Evolutionary conservation across 371 early-diverging fungal species (phyloP), one percentile per base, ranked within the genome.

Genomic region (Mortierella sp.): DNA sequence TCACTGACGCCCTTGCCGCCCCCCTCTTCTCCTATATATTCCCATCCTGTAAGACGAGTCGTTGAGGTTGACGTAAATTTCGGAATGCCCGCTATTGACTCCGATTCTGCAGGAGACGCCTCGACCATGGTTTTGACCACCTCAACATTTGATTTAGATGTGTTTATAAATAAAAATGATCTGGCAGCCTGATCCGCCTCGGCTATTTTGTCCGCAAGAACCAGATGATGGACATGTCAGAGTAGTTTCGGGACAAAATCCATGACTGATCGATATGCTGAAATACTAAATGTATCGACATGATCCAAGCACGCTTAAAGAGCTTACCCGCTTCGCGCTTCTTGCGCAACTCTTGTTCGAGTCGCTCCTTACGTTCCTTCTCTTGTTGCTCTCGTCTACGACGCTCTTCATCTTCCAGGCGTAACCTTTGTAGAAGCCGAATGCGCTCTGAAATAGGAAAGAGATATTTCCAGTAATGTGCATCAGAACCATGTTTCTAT

Each of bases 361-460:
- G 58, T n/a, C 40, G 61, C 45, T 83, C 75, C 33, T 65, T 71
- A 16, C 68, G 68, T 15, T 64, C 63, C 28, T 63, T 67, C 43
- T 74, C 83, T 40, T 67, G 60, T 33, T 50, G 33, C 13, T 74
- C 75, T 11, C 62, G 61, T 33, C 28, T 74, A 19, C 73, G 70
- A 41, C 75, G 79, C 19, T 68, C 72, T 38, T 83, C 79, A 33
- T 83, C 83, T 43, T 78, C 79, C 3, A 70, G 75, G 1, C 75
- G 79, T 22, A 67, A 21, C 32, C 63, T 65, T 43, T 78, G 69
- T 22, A 81, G 57, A n/a, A 72, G 58, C 43, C 62, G 75, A 9
- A 75, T 72, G 21, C 81, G 75, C 10, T 67, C 81, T 81, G 67
- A 58, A 43, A 50, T 50, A n/a, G 3, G n/a, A 50, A n/a, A n/a